Evolutionary conservation across 2,329 filamentous ascomycete species (phyloP), one percentile per base, ranked within the genome.

Genomic region (Arthrobotrys sphaeroides): DNA sequence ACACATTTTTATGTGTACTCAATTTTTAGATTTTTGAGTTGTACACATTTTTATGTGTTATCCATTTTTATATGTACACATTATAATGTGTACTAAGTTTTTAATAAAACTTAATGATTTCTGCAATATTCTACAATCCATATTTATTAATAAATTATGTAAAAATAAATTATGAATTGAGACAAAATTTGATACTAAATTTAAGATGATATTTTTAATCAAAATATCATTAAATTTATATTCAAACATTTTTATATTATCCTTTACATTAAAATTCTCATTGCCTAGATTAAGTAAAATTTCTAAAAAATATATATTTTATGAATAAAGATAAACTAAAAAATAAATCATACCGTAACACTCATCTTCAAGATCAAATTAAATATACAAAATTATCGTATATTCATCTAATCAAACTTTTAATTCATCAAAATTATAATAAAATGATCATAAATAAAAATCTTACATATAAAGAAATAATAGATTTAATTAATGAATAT

Each of bases 381-480:
- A 77, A 43, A 64, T 70, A 65, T 70, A 70, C 45, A 65, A 77
- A 57, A 77, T 47, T 73, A 26, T 47, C 76, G 65, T 69, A 77
- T 75, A 42, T 38, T 67, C 57, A 68, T 66, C 36, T 72, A 72
- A 72, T 74, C 68, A 69, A 55, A 65, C 72, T 73, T 78, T 77
- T 74, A 78, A 74, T 38, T 3, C 6, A 38, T 38, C 77, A 78
- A 73, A 69, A 77, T 43, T 66, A 16, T 33, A 57, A 73, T 70
- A 49, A 55, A 65, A 64, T 74, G 53, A 77, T 73, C 13, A 31
- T 51, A 73, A 36, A 76, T 69, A 45, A 68, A 61, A 70, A 78
- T 77, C 76, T 75, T 45, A 53, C 78, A 45, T 33, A 77, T 64
- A 78, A 78, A 74, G 79, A 43, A 74, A 80, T 78, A 78, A 76